phyloP scores from a whole-genome alignment of 345 rosid species.

The Reutealis trisperma region DNA sequence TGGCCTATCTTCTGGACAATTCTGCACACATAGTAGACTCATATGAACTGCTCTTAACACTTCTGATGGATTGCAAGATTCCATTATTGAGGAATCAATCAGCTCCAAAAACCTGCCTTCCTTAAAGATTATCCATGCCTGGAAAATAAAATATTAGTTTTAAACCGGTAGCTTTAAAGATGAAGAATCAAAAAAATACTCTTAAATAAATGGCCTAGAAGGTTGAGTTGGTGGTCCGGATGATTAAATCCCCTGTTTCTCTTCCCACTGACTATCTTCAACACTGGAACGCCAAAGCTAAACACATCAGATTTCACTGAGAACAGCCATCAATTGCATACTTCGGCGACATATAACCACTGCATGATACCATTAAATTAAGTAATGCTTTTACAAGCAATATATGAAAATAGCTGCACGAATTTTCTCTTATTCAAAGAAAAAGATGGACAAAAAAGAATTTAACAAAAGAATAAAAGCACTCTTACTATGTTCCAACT shows the following conservation, averaged over 20 bases:
- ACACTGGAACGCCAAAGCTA: conserved; percentile 18
- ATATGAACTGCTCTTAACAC: conserved; percentile 22
- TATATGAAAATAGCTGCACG: neutral
- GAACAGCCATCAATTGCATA: conserved; percentile 10
- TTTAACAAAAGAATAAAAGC: too few species aligned
- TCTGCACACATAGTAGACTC: conserved; percentile 38
- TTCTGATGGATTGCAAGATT: neutral
- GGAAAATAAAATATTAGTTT: neutral
- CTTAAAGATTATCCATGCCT: conserved; percentile 41
- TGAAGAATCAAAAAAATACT: neutral
- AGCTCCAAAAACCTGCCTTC: conserved; percentile 27
- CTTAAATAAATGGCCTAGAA: conserved; percentile 4
- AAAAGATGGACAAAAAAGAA: too few species aligned
- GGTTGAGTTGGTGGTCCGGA: neutral
- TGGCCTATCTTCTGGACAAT: conserved; percentile 35
- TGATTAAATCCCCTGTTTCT: conserved; percentile 14
- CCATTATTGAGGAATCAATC: conserved; percentile 14
- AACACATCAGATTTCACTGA: conserved; percentile 17
- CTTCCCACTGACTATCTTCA: conserved; percentile 17
- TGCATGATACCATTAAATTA: neutral
- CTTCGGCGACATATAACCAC: conserved; percentile 25
- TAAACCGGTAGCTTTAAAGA: too few species aligned
- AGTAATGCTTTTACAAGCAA: neutral
- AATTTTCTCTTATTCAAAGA: neutral
- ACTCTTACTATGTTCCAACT: conserved; percentile 25